Conservation (phyloP, 192 early-diverging fungal genomes). For the Spinellus fusiger region DNA sequence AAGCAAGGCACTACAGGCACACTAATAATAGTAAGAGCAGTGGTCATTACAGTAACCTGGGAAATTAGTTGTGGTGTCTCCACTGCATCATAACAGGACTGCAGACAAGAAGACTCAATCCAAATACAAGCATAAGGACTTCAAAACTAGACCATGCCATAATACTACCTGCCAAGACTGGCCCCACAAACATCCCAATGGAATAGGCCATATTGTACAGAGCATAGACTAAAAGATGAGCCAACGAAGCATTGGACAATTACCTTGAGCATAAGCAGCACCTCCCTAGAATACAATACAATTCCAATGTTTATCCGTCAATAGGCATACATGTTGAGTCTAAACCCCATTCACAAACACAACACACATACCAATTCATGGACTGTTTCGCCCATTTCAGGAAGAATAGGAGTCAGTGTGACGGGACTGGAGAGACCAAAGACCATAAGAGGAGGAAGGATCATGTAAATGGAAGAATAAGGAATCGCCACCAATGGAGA, state of each 20-base stretch:
- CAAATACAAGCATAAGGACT: slow-evolving; percentile 17
- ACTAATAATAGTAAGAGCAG: background rate
- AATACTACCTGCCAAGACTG: slow-evolving; percentile 51
- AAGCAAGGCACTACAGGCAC: too few species aligned
- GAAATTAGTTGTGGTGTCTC: too few species aligned
- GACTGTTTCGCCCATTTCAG: slow-evolving; percentile 63
- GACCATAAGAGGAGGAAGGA: slow-evolving; percentile 41
- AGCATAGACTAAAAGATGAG: slow-evolving; percentile 46
- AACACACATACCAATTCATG: slow-evolving; percentile 53
- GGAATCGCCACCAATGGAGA: slow-evolving; percentile 39
- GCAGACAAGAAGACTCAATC: slow-evolving; percentile 5
- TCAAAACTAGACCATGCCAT: slow-evolving; percentile 16
- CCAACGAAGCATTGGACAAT: background rate
- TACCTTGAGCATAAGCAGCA: slow-evolving; percentile 33
- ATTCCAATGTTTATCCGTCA: background rate
- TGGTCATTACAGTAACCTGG: background rate
- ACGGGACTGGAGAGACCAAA: slow-evolving; percentile 50
- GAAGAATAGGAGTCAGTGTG: slow-evolving; percentile 57
- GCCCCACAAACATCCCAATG: slow-evolving; percentile 68
- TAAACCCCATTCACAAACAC: slow-evolving; percentile 27
- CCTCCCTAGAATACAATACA: slow-evolving; percentile 15
- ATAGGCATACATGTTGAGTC: background rate
- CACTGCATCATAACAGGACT: slow-evolving; percentile 25
- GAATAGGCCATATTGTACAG: slow-evolving; percentile 74
- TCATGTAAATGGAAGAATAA: slow-evolving; percentile 23